Evolutionary conservation across 164 flowering plant species (phyloP).

Genomic region (Magnolia changhungtana): DNA sequence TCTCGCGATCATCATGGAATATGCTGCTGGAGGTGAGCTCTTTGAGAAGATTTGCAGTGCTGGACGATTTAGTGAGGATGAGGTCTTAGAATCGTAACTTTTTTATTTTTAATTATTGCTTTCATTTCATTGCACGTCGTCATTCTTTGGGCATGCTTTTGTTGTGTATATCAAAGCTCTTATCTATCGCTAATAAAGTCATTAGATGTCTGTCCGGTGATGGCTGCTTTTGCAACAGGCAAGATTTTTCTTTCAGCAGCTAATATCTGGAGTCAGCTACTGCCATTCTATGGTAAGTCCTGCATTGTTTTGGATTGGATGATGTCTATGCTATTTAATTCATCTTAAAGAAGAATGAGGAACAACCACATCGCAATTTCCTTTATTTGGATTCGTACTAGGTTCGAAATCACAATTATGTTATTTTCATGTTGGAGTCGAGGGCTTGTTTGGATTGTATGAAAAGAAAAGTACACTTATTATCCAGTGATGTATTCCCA

Average conservation of each 20-base stretch:
- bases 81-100: conserved; percentile 28
- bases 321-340: too few relatives aligned
- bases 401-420: background rate
- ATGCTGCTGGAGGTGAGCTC: conserved; percentile 82
- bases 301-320: conserved; percentile 2
- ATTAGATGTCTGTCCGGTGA: background rate
- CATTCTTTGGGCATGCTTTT: background rate
- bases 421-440: background rate
- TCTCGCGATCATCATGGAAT: conserved; percentile 72
- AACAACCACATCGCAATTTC: background rate
- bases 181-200: background rate
- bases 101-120: background rate
- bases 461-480: too few relatives aligned
- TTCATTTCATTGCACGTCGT: background rate
- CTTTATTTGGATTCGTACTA: background rate
- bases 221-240: conserved; percentile 40
- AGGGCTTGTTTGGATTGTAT: too few relatives aligned
- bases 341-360: background rate
- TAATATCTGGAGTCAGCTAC: conserved; percentile 25
- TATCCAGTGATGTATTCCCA: too few relatives aligned
- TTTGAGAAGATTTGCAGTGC: conserved; percentile 64
- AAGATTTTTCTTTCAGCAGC: conserved; percentile 44
- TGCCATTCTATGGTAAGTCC: conserved; percentile 23
- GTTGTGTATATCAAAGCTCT: background rate
- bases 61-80: conserved; percentile 76